Percentiles rank a stretch among this genome's conserved stretches.
phyloP scores from a whole-genome alignment of 306 rosid species.

The Malus asiatica region DNA sequence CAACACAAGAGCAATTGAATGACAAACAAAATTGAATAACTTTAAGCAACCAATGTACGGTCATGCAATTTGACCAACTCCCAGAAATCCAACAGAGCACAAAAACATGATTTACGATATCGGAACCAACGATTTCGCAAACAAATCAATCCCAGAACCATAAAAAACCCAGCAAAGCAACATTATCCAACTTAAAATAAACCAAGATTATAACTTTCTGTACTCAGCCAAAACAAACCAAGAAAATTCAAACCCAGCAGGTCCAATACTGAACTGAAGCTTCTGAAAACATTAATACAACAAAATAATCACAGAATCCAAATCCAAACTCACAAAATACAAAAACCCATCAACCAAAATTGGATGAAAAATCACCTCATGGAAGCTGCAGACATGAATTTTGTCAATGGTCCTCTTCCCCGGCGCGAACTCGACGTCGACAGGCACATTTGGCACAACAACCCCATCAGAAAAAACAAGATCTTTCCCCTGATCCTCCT shows the following conservation, averaged over 20 bases:
- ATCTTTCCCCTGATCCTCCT: slow-evolving; percentile 48
- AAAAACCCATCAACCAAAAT: not conserved
- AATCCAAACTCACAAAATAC: slow-evolving; percentile 11
- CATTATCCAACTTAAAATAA: not conserved
- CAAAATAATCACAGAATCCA: slow-evolving; percentile 1
- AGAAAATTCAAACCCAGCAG: not conserved
- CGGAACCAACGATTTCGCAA: no score
- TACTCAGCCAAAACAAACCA: not conserved
- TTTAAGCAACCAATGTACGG: not conserved
- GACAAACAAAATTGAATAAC: not conserved
- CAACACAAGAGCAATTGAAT: not conserved
- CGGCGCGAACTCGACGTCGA: slow-evolving; percentile 43
- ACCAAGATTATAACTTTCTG: not conserved
- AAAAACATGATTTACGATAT: not conserved
- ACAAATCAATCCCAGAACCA: not conserved
- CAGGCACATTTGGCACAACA: slow-evolving; percentile 59
- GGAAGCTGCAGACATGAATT: slow-evolving; percentile 56
- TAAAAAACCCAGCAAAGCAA: not conserved
- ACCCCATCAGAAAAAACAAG: slow-evolving; percentile 44
- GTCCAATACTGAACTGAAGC: slow-evolving; percentile 4
- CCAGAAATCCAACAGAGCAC: not conserved
- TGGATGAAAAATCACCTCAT: slow-evolving; percentile 47
- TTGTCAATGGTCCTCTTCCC: slow-evolving; percentile 32
- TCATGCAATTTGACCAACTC: not conserved
- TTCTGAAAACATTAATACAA: not conserved